Conservation (phyloP, 129 eudicot species). For the Oenanthe sinensis region DNA sequence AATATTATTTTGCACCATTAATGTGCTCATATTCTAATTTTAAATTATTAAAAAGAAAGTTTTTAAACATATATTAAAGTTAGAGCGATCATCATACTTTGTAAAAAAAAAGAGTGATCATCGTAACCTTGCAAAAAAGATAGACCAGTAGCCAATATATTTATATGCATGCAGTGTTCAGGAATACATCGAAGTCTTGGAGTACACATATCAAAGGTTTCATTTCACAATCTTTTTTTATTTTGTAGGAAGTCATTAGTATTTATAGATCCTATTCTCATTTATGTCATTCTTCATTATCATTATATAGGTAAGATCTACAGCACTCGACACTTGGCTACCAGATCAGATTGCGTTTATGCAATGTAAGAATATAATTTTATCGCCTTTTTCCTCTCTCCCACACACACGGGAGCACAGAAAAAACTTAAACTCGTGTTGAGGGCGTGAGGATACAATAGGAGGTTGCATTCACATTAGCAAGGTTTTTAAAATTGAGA, state of each 20-base stretch:
- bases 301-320: slow-evolving; percentile 6
- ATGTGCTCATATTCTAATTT: no score
- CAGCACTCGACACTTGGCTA: slow-evolving; percentile 13
- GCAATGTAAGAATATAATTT: neutral
- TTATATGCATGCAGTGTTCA: slow-evolving; percentile 86
- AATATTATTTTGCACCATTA: no score
- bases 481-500: neutral
- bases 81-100: no score
- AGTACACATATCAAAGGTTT: slow-evolving; percentile 85
- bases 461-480: neutral
- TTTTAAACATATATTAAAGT: no score
- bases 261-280: neutral
- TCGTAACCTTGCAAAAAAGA: no score
- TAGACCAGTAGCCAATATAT: slow-evolving; percentile 22
- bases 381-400: neutral
- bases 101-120: no score
- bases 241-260: neutral
- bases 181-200: slow-evolving; percentile 92
- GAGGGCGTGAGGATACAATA: neutral
- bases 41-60: no score
- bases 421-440: neutral
- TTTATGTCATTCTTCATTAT: neutral
- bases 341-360: slow-evolving; percentile 9
- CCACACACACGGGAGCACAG: neutral
- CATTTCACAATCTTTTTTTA: neutral